Percentiles rank a stretch among this genome's conserved stretches.
Evolutionary conservation across 106 monocot species (phyloP).

Genomic region (Posidonia australis): DNA sequence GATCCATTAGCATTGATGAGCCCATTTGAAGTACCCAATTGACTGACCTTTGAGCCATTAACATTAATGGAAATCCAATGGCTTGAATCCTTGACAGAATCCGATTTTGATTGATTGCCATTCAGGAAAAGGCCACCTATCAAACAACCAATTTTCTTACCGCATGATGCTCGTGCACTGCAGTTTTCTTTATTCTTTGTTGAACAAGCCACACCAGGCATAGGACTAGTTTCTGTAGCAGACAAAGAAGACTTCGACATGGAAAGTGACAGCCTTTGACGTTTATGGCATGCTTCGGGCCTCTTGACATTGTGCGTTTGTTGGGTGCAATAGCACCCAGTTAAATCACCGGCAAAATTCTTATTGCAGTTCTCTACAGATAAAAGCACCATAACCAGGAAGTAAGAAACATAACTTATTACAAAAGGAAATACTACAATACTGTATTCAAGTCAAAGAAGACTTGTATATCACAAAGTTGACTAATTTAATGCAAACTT

Average conservation of each 20-base stretch:
- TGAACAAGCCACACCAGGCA: slow-evolving; percentile 11
- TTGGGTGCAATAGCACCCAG: slow-evolving; percentile 6
- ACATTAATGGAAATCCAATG: slow-evolving; percentile 60
- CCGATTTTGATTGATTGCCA: slow-evolving; percentile 23
- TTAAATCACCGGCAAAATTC: slow-evolving; percentile 6
- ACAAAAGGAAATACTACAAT: not conserved
- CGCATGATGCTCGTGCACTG: slow-evolving; percentile 20
- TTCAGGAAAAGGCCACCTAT: slow-evolving; percentile 23
- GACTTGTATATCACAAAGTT: too few relatives aligned
- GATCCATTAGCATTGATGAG: not conserved
- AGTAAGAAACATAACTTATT: not conserved
- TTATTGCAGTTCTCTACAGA: not conserved
- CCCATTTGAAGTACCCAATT: not conserved
- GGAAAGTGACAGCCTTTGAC: slow-evolving; percentile 24
- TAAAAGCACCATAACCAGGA: not conserved
- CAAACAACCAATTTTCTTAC: slow-evolving; percentile 18
- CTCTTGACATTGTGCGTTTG: slow-evolving; percentile 9
- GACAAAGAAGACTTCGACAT: slow-evolving; percentile 22
- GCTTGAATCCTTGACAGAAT: slow-evolving; percentile 24
- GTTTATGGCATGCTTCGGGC: slow-evolving; percentile 25
- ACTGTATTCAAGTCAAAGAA: not conserved
- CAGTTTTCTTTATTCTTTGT: slow-evolving; percentile 6
- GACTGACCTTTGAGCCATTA: slow-evolving; percentile 22
- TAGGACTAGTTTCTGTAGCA: slow-evolving; percentile 11
- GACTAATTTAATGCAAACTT: too few relatives aligned